Evolutionary conservation across 805 yeast genomes (phyloP), one percentile per base, ranked within the genome.

Genomic region (Nakazawaea ambrosiae): DNA sequence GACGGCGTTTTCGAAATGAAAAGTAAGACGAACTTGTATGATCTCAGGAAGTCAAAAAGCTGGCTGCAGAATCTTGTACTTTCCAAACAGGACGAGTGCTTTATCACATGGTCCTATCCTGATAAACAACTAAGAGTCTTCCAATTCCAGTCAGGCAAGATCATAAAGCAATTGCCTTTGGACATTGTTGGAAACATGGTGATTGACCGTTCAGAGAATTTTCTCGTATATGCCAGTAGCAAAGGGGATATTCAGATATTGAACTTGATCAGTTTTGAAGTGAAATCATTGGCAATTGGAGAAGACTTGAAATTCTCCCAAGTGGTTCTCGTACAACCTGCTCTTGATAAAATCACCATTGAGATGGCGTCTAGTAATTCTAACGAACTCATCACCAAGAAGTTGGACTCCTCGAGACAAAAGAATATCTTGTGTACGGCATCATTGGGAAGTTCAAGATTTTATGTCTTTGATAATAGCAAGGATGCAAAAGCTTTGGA

Each of bases 21-120:
- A 43, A 53, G 66, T 23, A 49, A 56, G 29, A 68, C 74, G 0
- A 64, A 65, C 41, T 45, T 61, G 14, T 56, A 61, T 41, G 60
- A 57, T 14, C 45, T 65, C 32, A 44, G 62, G 16, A 65, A 63
- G 39, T 33, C 42, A 17, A 63, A 63, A 39, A 40, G 57, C 2
- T 31, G 39, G 2, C 55, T 58, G 3, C 27, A 24, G 45, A 2
- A 27, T 61, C 5, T 30, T 42, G 12, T 41, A 58, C 7, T 51
- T 61, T 4, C 49, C 49, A 1, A 14, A 7, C 49, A 54, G 34
- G 53, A 51, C 2, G 49, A 48, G n/a, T 42, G 32, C 19, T 57
- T 61, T 44, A 64, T 55, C 9, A 43, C 51, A 1, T 28, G 45
- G n/a, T 51, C 66, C 5, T 27, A 38, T n/a, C 56, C 65, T 5